Evolutionary conservation across 768 basidiomycete genomes (phyloP), one percentile per base, ranked within the genome.

Genomic region (Trametes cingulata): DNA sequence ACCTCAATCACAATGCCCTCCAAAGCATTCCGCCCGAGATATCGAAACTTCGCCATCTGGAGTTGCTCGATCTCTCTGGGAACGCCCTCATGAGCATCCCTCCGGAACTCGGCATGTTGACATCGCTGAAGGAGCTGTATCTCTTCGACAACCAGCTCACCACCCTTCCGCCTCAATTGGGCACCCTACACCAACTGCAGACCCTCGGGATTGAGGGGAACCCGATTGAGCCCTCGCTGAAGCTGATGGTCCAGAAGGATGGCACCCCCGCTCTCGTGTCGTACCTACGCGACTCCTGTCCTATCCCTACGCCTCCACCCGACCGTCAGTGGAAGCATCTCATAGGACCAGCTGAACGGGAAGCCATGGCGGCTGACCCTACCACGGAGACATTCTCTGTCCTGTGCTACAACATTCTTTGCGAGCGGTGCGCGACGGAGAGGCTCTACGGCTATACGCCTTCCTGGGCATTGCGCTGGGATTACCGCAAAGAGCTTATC

Each of bases 201-300:
- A 93, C 93, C 12, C 77, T 99, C 25, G 97, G 97, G 19, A 82
- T 99, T 36, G 97, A 98, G 72, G 97, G 97, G n/a, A 99, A 99
- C 67, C 95, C 95, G 2, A 75, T 99, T 41, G 92, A 96, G 56
- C 76, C 85, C 2, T 74, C 82, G 25, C 76, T 95, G 40, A 91
- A 93, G 72, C 76, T 79, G 24, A 84, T 96, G 25, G 79, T 98
- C 51, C 95, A 97, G 75, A 95, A 95, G 73, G 94, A 98, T 35
- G 96, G 97, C n/a, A 97, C 96, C 0, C 77, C 82, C 1, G 90
- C 91, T 1, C 81, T 98, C 36, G 90, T 99, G 58, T 83, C 89
- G 0, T 93, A 85, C 72, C 84, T 98, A n/a, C 90, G 97, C 58
- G 97, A 99, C 74, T 86, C 86, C n/a, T 91, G 91, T 76, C 90